A percentile compares a stretch with the other conserved stretches of the same genome.
Conservation (phyloP, 2,329 filamentous ascomycete genomes). For the Xylaria sp. region DNA sequence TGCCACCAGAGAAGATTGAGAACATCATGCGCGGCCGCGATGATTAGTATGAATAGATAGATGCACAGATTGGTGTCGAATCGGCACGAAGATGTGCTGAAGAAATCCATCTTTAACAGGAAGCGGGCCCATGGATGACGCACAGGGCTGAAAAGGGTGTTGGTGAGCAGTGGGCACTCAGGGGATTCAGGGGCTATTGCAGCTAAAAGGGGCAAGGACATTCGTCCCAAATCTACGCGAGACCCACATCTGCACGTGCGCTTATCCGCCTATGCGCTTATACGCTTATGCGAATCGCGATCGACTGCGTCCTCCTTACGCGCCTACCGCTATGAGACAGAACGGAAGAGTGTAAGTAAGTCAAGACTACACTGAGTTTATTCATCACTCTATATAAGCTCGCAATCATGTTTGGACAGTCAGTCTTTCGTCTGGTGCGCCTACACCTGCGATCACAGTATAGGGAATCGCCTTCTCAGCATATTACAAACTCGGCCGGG, state of each 20-base stretch:
- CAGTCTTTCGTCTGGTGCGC: background rate
- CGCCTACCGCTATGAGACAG: background rate
- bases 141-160: no score
- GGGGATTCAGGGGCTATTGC: background rate
- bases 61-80: background rate
- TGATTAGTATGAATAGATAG: background rate
- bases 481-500: background rate
- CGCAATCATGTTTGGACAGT: background rate
- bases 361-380: background rate
- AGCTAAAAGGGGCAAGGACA: background rate
- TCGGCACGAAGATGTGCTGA: no score
- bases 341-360: background rate
- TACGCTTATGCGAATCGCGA: slow-evolving; percentile 14
- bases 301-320: background rate
- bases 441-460: background rate
- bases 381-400: background rate
- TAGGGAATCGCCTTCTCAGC: background rate
- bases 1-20: background rate
- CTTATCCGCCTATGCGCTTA: background rate
- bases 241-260: no score
- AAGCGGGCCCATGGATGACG: no score
- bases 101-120: no score
- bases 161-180: background rate
- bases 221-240: no score
- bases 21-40: slow-evolving; percentile 6